Conservation (phyloP, 805 yeast species). For the Candida schatavii region DNA sequence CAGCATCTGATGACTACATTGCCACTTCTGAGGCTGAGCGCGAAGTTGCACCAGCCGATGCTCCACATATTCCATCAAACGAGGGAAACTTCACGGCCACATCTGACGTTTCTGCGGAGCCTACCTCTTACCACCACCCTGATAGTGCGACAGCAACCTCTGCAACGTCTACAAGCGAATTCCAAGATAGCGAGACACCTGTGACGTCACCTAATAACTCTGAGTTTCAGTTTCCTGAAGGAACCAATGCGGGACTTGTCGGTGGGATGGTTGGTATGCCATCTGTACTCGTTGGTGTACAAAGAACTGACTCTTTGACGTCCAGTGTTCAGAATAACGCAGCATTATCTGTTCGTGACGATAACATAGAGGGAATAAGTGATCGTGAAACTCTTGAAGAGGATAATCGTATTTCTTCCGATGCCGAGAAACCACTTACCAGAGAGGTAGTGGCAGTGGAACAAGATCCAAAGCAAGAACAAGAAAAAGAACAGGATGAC, state of each 20-base stretch:
- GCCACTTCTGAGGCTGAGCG: not conserved
- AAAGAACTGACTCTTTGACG: slow-evolving; percentile 77
- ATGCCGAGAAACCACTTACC: slow-evolving; percentile 9
- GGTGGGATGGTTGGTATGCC: slow-evolving; percentile 42
- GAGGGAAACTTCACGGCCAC: too few relatives aligned
- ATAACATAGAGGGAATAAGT: slow-evolving; percentile 42
- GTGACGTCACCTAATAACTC: slow-evolving; percentile 48
- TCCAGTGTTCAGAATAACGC: slow-evolving; percentile 93
- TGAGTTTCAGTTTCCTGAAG: slow-evolving; percentile 44
- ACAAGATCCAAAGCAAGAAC: too few relatives aligned
- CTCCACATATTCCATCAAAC: too few relatives aligned
- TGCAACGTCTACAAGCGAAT: slow-evolving; percentile 27
- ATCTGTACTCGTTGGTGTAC: slow-evolving; percentile 43
- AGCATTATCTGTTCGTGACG: slow-evolving; percentile 86
- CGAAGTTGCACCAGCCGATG: not conserved
- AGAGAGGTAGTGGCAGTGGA: too few relatives aligned
- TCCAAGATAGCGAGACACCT: slow-evolving; percentile 39
- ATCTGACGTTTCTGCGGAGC: too few relatives aligned
- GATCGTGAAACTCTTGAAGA: slow-evolving; percentile 40
- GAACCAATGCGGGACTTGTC: slow-evolving; percentile 26
- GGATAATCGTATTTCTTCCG: slow-evolving; percentile 10
- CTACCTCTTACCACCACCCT: slow-evolving; percentile 5
- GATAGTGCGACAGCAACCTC: slow-evolving; percentile 33
- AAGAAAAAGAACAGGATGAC: not conserved
- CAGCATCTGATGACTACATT: slow-evolving; percentile 7